Conservation (phyloP, 768 basidiomycete species). For the Podaxis carcinomalis region DNA sequence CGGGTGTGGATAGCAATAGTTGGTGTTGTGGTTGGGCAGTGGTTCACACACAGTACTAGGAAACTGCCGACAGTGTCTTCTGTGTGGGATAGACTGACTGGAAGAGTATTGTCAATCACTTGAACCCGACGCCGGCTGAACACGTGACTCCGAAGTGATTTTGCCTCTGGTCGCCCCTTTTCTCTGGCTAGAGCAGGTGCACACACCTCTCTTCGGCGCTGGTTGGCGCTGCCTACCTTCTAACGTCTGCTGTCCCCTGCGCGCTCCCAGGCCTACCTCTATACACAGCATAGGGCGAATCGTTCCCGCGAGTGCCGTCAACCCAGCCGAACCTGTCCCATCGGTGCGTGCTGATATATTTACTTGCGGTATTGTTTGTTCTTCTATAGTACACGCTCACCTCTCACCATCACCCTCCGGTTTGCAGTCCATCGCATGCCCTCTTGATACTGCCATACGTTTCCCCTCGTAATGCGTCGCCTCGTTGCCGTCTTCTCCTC, state of each 20-base stretch:
- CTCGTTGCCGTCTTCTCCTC: conserved; percentile 54
- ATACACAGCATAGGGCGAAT: background rate
- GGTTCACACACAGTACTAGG: background rate
- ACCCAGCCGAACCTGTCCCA: conserved; percentile 2
- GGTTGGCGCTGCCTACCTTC: background rate
- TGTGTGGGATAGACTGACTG: background rate
- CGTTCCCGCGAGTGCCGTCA: background rate
- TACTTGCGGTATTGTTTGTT: background rate
- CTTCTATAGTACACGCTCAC: background rate
- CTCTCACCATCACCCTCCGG: conserved; percentile 2
- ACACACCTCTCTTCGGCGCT: background rate
- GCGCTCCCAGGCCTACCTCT: background rate
- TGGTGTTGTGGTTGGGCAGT: background rate
- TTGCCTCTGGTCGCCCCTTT: conserved; percentile 3
- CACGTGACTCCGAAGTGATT: conserved; percentile 2
- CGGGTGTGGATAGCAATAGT: background rate
- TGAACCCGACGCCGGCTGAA: background rate
- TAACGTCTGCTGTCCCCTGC: background rate
- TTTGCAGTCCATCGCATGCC: background rate
- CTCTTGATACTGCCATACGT: conserved; percentile 11
- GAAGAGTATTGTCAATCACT: background rate
- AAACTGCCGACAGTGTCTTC: background rate
- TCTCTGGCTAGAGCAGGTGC: background rate
- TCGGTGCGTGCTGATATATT: conserved; percentile 9
- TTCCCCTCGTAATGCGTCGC: conserved; percentile 48